Base-by-base conservation (phyloP, 495 filamentous ascomycete species). In the Neurospora sp. region DNA sequence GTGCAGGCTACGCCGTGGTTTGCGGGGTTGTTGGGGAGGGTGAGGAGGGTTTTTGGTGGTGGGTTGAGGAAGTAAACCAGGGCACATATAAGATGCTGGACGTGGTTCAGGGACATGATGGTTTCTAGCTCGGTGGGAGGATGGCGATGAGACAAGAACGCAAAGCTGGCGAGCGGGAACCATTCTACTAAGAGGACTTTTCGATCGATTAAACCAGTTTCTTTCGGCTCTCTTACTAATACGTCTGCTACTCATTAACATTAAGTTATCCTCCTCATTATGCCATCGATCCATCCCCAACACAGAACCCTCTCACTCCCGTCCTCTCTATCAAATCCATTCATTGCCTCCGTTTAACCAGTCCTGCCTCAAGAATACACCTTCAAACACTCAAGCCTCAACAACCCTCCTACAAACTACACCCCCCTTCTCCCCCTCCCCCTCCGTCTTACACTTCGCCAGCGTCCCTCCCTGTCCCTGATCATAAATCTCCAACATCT, bases 1-100 rank as follows among this genome's bases (percentile, higher is more conserved):
- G 85, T 96, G 40, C 96, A 91, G 92, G 91, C 88, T 16, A 97
- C 96, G 70, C 96, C 96, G 53, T 98, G 94, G 94, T 96, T 98
- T 86, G 95, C 96, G 22, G 87, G 90, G 69, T 81, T 86, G 35
- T 81, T 91, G 22, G 81, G 27, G 53, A 65, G 53, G 27, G 27
- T 65, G 27, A 65, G 7, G 27, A 37, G 14, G 3, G 22, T 35
- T 16, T 35, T 65, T 35, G 53, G 53, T 16, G 12, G 53, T 14
- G 53, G 53, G 12, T 65, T 65, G 53, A 65, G 53, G 53, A 65
- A 65, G 27, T 65, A 35, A 35, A 35, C 27, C 12, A 61, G 9
- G 9, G 3, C 1, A 22, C 22, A 61, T 27, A 16, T 61, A 5
- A 35, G 27, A 61, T 31, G 4, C 17, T 35, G 53, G 22, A 9